Evolutionary conservation across 371 early-diverging fungal species (phyloP).

Genomic region (Chytridium lagenaria): DNA sequence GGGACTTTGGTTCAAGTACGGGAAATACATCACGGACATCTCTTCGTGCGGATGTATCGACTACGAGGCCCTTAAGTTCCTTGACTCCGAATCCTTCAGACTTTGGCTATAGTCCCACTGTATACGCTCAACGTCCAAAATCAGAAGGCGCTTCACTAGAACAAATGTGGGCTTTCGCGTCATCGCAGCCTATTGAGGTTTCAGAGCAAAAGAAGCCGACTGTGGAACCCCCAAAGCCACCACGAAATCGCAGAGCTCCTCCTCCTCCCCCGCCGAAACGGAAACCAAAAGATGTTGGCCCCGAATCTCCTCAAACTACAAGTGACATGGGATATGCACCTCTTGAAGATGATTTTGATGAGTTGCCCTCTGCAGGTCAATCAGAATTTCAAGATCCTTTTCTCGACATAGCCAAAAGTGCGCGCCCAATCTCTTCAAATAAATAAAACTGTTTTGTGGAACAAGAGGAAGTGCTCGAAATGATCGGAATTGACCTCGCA

Average conservation of each 20-base stretch:
- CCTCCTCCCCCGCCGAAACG: conserved; percentile 18
- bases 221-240: conserved; percentile 3
- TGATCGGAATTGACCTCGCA: background rate
- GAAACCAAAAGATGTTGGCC: background rate
- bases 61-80: no score
- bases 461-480: background rate
- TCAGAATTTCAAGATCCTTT: background rate
- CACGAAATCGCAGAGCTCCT: background rate
- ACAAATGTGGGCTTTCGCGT: conserved; percentile 10
- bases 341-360: background rate
- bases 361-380: no score
- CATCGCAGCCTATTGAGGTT: background rate
- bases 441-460: background rate
- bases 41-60: no score
- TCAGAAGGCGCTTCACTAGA: conserved; percentile 10
- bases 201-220: background rate
- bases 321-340: background rate
- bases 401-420: conserved; percentile 5
- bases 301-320: background rate
- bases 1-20: no score
- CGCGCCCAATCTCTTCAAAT: background rate
- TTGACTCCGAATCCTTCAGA: no score
- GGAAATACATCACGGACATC: no score
- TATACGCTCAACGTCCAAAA: background rate
- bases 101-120: no score